These are phyloP conservation scores for Penicillium odoratum DNA, from an alignment of 495 filamentous ascomycete species.

Conservation along the genomic window DNA sequence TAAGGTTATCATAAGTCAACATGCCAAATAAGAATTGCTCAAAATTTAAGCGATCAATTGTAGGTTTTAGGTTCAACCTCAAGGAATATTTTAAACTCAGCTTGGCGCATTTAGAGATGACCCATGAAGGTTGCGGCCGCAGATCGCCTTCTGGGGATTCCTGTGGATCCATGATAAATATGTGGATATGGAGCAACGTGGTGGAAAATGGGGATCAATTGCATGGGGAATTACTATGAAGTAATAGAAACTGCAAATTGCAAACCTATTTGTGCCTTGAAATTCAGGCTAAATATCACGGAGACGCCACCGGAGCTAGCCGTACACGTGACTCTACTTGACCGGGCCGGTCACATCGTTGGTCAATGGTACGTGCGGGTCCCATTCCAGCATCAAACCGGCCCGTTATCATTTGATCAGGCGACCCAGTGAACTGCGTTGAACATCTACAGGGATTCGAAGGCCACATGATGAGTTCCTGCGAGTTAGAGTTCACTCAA, in stretches of 20 bases:
- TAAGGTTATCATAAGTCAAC: slow-evolving; percentile 6
- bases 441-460: neutral
- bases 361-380: slow-evolving; percentile 4
- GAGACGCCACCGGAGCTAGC: neutral
- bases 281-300: neutral
- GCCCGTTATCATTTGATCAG: neutral
- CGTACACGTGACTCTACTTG: neutral
- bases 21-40: slow-evolving; percentile 6
- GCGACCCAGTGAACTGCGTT: neutral
- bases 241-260: slow-evolving; percentile 5
- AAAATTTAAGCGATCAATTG: too few species aligned
- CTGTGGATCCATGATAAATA: slow-evolving; percentile 1
- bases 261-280: neutral
- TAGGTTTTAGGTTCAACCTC: too few species aligned
- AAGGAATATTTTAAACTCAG: too few species aligned
- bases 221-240: slow-evolving; percentile 3
- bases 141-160: neutral
- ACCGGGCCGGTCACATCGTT: slow-evolving; percentile 7
- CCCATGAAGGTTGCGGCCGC: neutral
- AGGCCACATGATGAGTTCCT: slow-evolving; percentile 6
- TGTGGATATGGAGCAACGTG: neutral
- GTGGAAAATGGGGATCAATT: neutral
- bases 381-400: slow-evolving; percentile 1
- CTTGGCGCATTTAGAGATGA: too few species aligned
- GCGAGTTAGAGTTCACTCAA: neutral